These are phyloP conservation scores for Calonectria multiphialidica DNA, from an alignment of 2,329 filamentous ascomycete genomes.

Conservation along the genomic window DNA sequence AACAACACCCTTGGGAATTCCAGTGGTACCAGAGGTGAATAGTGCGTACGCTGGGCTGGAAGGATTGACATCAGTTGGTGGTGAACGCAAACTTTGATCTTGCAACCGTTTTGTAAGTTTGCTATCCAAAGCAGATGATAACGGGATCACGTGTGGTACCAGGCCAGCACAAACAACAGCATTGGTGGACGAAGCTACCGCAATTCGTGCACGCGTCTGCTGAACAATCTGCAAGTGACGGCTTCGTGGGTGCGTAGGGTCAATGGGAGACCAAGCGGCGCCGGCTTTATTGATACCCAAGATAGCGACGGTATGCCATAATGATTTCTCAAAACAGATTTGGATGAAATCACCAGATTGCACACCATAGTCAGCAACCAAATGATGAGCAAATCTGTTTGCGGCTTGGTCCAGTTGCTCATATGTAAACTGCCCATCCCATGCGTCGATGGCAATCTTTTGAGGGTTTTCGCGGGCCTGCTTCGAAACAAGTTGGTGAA, in stretches of 20 bases:
- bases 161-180: not conserved
- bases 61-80: not conserved
- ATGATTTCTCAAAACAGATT: slow-evolving; percentile 19
- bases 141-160: not conserved
- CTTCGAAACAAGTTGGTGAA: slow-evolving; percentile 1
- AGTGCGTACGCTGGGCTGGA: slow-evolving; percentile 30
- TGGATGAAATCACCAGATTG: slow-evolving; percentile 16
- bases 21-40: slow-evolving; percentile 45
- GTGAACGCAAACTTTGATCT: not conserved
- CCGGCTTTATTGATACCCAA: slow-evolving; percentile 14
- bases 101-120: not conserved
- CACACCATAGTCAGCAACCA: slow-evolving; percentile 18
- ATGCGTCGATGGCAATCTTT: slow-evolving; percentile 36
- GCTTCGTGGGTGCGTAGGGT: not conserved
- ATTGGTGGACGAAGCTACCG: not conserved
- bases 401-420: slow-evolving; percentile 24
- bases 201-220: slow-evolving; percentile 1
- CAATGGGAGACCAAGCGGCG: slow-evolving; percentile 10
- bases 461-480: slow-evolving; percentile 14
- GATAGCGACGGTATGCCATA: slow-evolving; percentile 5
- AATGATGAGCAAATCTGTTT: slow-evolving; percentile 3
- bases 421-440: slow-evolving; percentile 43
- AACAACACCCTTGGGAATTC: slow-evolving; percentile 39
- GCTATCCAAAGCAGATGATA: not conserved
- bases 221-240: slow-evolving; percentile 3